Base-by-base conservation (phyloP, 495 filamentous ascomycete genomes). In the Patellaria atrata region DNA sequence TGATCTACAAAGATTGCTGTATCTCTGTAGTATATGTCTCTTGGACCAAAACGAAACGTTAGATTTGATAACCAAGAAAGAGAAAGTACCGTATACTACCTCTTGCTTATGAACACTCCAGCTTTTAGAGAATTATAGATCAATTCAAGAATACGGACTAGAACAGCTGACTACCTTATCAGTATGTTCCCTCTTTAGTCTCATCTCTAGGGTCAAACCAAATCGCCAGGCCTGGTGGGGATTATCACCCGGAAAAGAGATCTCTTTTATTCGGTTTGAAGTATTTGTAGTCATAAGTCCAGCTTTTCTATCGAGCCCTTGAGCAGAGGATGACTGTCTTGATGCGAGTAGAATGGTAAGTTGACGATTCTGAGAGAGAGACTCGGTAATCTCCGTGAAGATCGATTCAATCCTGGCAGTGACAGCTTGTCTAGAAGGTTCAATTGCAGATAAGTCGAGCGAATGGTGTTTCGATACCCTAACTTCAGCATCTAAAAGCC, bases 1-100 rank as follows among this genome's bases (percentile, higher is more conserved):
- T 96, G 91, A 17, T 64, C 78, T 24, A 65, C 65, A 54, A 94
- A 97, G 1, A 89, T 67, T 25, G 71, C 67, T 0, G 80, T 75
- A 45, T 93, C 71, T 36, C 79, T 77, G 52, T 97, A 97, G 56
- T 82, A 97, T 10, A 97, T 81, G 40, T 89, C 84, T 47, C 89
- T 92, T 36, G 13, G n/a, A 25, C 27, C 3, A 31, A 10, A 32
- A 27, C 35, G 9, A 41, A 16, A 3, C 10, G 6, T n/a, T 28
- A 36, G 17, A 23, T 1, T 3, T 17, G 22, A 15, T 8, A 13
- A 10, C 16, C 6, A 10, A 10, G 21, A n/a, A 4, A 17, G 10
- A 16, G n/a, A n/a, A n/a, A n/a, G n/a, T 27, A 29, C 29, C 19
- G 17, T 22, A 3, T 36, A 44, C 21, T 28, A 86, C 84, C 84